Conservation (phyloP, 2,329 filamentous ascomycete species). For the Nemania abortiva region DNA sequence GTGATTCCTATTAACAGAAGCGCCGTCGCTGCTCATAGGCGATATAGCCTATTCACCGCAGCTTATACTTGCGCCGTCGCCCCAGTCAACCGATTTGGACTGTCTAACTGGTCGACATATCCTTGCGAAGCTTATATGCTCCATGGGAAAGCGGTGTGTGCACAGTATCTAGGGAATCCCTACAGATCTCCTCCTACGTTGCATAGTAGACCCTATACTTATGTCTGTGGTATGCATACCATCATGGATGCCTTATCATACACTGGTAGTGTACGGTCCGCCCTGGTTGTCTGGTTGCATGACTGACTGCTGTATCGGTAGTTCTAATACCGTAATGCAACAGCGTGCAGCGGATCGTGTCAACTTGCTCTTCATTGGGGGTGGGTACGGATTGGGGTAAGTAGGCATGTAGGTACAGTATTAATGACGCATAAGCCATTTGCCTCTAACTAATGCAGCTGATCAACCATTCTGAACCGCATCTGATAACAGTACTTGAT, state of each 20-base stretch:
- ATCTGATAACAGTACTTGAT: neutral
- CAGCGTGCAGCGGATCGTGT: slow-evolving; percentile 12
- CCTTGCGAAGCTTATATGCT: slow-evolving; percentile 19
- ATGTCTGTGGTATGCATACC: slow-evolving; percentile 5
- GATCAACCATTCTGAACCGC: slow-evolving; percentile 10
- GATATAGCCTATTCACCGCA: slow-evolving; percentile 29
- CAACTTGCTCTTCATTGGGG: neutral
- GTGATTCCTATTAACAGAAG: neutral
- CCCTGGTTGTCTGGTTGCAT: slow-evolving; percentile 6
- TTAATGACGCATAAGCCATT: slow-evolving; percentile 15
- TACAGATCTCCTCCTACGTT: slow-evolving; percentile 14
- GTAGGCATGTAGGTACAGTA: neutral
- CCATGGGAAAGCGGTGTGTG: slow-evolving; percentile 26
- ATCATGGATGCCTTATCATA: slow-evolving; percentile 21
- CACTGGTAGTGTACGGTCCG: neutral
- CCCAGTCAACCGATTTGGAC: neutral
- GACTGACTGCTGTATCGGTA: neutral
- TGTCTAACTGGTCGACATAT: slow-evolving; percentile 28
- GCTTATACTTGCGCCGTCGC: slow-evolving; percentile 17
- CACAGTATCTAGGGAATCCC: neutral
- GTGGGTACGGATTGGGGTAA: neutral
- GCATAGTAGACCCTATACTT: neutral
- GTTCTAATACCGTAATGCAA: slow-evolving; percentile 15
- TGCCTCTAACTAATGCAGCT: neutral
- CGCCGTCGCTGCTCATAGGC: neutral